Evolutionary conservation across 2,329 filamentous ascomycete species (phyloP).

Genomic region (Hypoxylon sp.): DNA sequence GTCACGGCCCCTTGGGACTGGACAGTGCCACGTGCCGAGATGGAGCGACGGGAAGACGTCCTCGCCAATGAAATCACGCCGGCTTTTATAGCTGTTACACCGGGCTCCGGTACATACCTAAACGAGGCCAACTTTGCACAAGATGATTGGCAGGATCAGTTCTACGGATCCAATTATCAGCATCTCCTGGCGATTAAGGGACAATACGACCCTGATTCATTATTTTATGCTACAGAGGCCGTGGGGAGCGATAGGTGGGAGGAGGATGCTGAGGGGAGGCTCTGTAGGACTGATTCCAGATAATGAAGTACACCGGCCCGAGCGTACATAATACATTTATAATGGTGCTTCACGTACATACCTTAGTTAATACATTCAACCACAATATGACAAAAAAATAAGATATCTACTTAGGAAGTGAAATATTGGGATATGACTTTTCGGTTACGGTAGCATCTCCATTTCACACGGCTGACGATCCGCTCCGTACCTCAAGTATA

Average conservation of each 20-base stretch:
- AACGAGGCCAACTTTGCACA: constrained; percentile 18
- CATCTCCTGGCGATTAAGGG: constrained; percentile 12
- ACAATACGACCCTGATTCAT: constrained; percentile 20
- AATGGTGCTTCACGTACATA: too few relatives aligned
- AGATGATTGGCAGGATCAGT: constrained; percentile 2
- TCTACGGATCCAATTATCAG: constrained; percentile 19
- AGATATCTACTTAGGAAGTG: too few relatives aligned
- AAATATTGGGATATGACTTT: too few relatives aligned
- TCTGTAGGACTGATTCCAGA: constrained; percentile 1
- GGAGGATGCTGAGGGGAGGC: not conserved
- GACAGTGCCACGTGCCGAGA: not conserved
- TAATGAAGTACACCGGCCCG: too few relatives aligned
- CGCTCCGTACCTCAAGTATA: not conserved
- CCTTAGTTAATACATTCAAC: too few relatives aligned
- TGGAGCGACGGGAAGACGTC: not conserved
- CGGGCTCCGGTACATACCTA: constrained; percentile 13
- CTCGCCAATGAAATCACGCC: constrained; percentile 5
- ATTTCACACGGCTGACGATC: too few relatives aligned
- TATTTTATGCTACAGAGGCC: constrained; percentile 13
- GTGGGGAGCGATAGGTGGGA: constrained; percentile 17
- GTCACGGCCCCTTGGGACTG: not conserved
- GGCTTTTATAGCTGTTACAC: constrained; percentile 25
- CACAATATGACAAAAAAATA: too few relatives aligned
- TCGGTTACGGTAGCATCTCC: too few relatives aligned
- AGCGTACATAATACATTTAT: too few relatives aligned